These are phyloP conservation scores for Phialophora tarda DNA, from an alignment of 2,329 filamentous ascomycete species.

Conservation along the genomic window DNA sequence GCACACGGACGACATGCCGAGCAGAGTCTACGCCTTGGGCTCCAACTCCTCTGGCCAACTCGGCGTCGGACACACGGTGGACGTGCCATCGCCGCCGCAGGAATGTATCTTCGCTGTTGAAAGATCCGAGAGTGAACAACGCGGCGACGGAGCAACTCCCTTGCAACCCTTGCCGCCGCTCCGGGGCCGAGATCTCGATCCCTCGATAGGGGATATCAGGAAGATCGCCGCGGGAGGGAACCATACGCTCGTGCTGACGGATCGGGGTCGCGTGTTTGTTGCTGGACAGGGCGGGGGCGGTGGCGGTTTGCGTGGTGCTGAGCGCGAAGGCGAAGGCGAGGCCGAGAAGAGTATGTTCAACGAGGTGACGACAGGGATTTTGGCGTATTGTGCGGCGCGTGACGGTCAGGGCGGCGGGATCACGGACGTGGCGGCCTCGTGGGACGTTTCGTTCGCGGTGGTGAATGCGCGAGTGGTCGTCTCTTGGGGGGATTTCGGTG, in stretches of 20 bases:
- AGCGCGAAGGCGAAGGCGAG: not conserved
- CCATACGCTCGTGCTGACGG: constrained; percentile 77
- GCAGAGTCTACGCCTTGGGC: constrained; percentile 68
- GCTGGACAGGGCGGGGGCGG: constrained; percentile 56
- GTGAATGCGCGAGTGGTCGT: constrained; percentile 60
- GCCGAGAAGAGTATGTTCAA: not conserved
- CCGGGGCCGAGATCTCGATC: not conserved
- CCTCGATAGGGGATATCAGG: constrained; percentile 9
- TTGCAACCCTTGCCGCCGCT: no score
- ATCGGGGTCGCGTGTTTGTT: constrained; percentile 65
- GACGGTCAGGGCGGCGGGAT: constrained; percentile 28
- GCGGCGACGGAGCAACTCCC: not conserved
- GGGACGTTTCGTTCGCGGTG: constrained; percentile 71
- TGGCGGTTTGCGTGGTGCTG: not conserved
- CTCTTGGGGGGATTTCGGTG: constrained; percentile 70
- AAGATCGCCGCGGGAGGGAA: constrained; percentile 74
- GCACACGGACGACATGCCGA: not conserved
- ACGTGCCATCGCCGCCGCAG: constrained; percentile 68
- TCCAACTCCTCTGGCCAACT: constrained; percentile 80
- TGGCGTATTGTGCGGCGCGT: not conserved
- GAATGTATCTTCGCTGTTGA: constrained; percentile 60
- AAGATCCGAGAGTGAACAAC: not conserved
- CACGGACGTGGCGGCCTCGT: constrained; percentile 70
- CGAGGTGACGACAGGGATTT: not conserved
- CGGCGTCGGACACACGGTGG: constrained; percentile 72